These are phyloP conservation scores for Teratosphaeria zuluensis DNA, from an alignment of 2,329 filamentous ascomycete species.

Conservation along the genomic window DNA sequence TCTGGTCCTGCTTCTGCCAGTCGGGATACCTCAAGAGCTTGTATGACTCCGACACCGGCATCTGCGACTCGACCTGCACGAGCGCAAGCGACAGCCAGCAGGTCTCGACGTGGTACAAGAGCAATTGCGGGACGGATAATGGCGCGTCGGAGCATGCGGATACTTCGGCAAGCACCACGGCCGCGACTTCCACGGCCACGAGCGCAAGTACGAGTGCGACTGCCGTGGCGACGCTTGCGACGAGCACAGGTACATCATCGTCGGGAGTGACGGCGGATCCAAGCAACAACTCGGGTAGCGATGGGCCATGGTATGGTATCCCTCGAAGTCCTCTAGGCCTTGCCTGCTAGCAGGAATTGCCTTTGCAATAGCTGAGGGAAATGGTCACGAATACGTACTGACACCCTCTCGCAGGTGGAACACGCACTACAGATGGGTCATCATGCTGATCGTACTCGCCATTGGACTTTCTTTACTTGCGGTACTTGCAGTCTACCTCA, in stretches of 20 bases:
- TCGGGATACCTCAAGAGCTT: constrained; percentile 51
- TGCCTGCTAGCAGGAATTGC: no score
- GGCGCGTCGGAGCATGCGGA: constrained; percentile 23
- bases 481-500: constrained; percentile 59
- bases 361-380: no score
- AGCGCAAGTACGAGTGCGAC: background rate
- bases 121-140: constrained; percentile 49
- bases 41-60: constrained; percentile 36
- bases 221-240: background rate
- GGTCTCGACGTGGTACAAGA: constrained; percentile 62
- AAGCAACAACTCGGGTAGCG: background rate
- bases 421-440: constrained; percentile 54
- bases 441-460: constrained; percentile 67
- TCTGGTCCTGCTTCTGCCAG: constrained; percentile 65
- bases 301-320: background rate
- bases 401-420: constrained; percentile 11
- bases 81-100: constrained; percentile 42
- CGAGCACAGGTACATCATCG: constrained; percentile 13
- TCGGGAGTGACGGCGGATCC: background rate
- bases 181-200: constrained; percentile 1
- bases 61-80: constrained; percentile 48
- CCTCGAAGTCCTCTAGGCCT: no score
- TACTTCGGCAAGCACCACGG: constrained; percentile 5
- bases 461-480: constrained; percentile 59
- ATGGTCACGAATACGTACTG: background rate